Base-by-base conservation (phyloP, 352 stramenopile species). In the Globisporangium acanthophoron region DNA sequence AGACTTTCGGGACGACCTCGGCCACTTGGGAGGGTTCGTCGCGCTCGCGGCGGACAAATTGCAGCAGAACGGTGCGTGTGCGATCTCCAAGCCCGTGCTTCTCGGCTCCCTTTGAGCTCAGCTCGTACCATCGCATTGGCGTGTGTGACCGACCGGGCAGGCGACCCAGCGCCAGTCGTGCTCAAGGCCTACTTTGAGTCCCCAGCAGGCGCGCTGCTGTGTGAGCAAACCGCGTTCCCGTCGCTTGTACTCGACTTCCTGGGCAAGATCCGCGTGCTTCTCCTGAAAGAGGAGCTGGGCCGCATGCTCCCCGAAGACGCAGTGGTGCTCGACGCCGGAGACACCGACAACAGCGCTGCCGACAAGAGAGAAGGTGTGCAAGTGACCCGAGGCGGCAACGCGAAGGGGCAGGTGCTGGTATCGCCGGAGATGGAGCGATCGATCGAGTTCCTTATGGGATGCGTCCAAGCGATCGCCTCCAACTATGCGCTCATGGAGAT, bases 191-290 rank as follows among this genome's bases (percentile, higher is more conserved):
- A 87, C 43, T 89, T 90, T 59, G 67, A 67, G 0, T 78, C 73
- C 2, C 21, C 68, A 0, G 49, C 66, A 0, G 82, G 82, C 2
- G 33, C 69, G 13, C 54, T 54, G 1, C 54, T 90, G n/a, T 89
- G 82, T 54, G 80, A 92, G 7, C 78, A 90, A 64, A 85, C 73
- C 0, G 74, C 76, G 35, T 83, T 92, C 44, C 78, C 77, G 8
- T 88, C 82, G 16, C 59, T 92, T 15, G 70, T 85, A 9, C 51
- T 90, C 24, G 82, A 89, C 58, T 86, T 88, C 48, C 54, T 88
- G 11, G 66, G 73, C 29, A 88, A 78, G 51, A 66, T 89, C 41
- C 62, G 76, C 8, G 46, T 78, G 7, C 68, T 75, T 37, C 54
- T 83, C 0, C 52, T 90, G 31, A 72, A 76, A 40, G 67, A 78